These are phyloP conservation scores for Podila clonocystis DNA, from an alignment of 192 early-diverging fungal species.

Conservation along the genomic window DNA sequence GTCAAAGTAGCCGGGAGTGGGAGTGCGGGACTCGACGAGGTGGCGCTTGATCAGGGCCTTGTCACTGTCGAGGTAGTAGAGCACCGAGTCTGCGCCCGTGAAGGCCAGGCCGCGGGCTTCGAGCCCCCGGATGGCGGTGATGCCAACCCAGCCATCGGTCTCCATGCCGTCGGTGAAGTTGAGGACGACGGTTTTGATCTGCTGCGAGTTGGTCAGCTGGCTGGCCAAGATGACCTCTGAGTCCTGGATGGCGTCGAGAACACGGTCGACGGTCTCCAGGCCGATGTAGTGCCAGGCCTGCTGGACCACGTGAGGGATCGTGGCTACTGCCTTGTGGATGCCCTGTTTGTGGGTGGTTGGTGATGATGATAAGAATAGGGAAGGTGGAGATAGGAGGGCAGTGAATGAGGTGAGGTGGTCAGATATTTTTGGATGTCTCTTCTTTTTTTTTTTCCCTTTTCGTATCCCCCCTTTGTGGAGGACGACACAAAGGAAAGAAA, in stretches of 20 bases:
- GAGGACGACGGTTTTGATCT: constrained; percentile 33
- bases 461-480: not conserved
- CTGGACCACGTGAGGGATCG: constrained; percentile 27
- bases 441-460: not conserved
- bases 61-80: constrained; percentile 35
- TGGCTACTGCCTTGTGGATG: constrained; percentile 17
- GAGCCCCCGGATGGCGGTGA: constrained; percentile 15
- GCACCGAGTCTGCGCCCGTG: constrained; percentile 26
- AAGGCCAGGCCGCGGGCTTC: constrained; percentile 24
- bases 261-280: constrained; percentile 16
- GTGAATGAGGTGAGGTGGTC: no score
- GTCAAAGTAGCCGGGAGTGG: constrained; percentile 29
- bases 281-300: constrained; percentile 36
- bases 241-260: constrained; percentile 15
- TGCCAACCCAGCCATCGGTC: constrained; percentile 29
- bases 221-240: not conserved
- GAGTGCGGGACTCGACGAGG: constrained; percentile 12
- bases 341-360: constrained; percentile 1
- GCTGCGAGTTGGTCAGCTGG: not conserved
- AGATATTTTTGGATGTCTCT: not conserved
- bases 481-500: not conserved
- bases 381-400: no score
- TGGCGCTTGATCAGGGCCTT: constrained; percentile 39
- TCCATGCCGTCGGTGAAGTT: constrained; percentile 46
- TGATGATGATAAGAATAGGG: no score